phyloP scores from a whole-genome alignment of 768 basidiomycete genomes.

The Pleurotus platypus region DNA sequence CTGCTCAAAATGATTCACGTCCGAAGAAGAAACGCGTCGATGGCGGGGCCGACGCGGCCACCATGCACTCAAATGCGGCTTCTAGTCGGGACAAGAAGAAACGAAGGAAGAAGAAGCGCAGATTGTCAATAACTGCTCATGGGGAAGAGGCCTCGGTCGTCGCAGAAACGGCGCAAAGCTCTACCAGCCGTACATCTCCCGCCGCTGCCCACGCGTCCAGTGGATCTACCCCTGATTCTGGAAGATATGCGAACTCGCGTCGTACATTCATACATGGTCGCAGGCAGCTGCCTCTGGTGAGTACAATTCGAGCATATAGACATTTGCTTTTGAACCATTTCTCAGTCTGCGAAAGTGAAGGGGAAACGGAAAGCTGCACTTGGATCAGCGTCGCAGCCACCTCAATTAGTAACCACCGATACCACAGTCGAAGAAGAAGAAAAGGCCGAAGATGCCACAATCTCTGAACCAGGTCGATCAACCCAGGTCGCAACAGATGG shows the following conservation, averaged over 20 bases:
- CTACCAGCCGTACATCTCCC: too few relatives aligned
- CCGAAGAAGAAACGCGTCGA: slow-evolving; percentile 1
- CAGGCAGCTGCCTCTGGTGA: neutral
- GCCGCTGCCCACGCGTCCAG: too few relatives aligned
- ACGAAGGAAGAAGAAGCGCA: slow-evolving; percentile 6
- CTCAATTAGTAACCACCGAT: too few relatives aligned
- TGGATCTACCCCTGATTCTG: neutral
- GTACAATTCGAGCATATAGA: neutral
- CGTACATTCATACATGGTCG: neutral
- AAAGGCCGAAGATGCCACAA: neutral
- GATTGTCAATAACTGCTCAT: neutral
- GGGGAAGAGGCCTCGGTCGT: neutral
- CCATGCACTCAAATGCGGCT: neutral
- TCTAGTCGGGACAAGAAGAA: slow-evolving; percentile 2
- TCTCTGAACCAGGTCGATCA: neutral
- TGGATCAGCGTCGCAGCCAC: too few relatives aligned
- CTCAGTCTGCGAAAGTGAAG: slow-evolving; percentile 1
- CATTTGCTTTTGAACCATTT: neutral
- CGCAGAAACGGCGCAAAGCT: too few relatives aligned
- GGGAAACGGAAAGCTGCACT: neutral
- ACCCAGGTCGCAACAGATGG: neutral
- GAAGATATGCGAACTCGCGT: neutral
- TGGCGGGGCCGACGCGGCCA: neutral
- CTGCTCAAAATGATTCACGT: neutral
- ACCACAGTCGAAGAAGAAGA: too few relatives aligned